phyloP scores from a whole-genome alignment of 345 rosid species.

The Sonneratia caseolaris region DNA sequence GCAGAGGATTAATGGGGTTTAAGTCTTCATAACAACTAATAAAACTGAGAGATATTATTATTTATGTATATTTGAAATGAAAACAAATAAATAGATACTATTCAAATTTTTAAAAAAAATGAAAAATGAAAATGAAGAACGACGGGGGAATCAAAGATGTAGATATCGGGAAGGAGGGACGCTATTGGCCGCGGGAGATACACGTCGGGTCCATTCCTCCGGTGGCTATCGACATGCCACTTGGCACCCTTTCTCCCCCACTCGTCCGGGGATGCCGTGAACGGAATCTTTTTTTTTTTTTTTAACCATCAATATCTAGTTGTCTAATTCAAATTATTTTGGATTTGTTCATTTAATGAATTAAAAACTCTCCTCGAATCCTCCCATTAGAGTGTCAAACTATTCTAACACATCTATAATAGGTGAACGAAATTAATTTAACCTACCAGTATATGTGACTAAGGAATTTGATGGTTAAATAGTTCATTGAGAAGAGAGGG shows the following conservation, averaged over 20 bases:
- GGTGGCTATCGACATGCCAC: conserved; percentile 5
- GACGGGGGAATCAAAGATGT: background rate
- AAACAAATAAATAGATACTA: background rate
- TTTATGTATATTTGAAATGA: background rate
- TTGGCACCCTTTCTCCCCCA: background rate
- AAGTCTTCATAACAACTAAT: background rate
- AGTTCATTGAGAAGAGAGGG: too few species aligned
- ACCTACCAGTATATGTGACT: too few species aligned
- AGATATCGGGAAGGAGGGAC: background rate
- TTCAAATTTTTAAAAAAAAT: background rate
- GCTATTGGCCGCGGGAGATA: conserved; percentile 3
- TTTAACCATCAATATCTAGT: too few species aligned
- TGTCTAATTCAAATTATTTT: too few species aligned
- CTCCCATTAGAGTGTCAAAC: too few species aligned
- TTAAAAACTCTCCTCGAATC: too few species aligned
- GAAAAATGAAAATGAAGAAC: background rate
- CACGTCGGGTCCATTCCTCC: conserved; percentile 5
- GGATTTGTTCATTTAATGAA: too few species aligned
- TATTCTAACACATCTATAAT: too few species aligned
- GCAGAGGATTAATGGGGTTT: background rate
- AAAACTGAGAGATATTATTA: background rate
- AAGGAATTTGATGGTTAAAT: too few species aligned
- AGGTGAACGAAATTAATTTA: background rate
- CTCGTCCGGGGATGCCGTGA: background rate
- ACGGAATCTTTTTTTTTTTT: too few species aligned